A percentile compares a stretch with the other conserved stretches of the same genome.
Evolutionary conservation across 129 eudicot species (phyloP).

Genomic region (Deinandra increscens): DNA sequence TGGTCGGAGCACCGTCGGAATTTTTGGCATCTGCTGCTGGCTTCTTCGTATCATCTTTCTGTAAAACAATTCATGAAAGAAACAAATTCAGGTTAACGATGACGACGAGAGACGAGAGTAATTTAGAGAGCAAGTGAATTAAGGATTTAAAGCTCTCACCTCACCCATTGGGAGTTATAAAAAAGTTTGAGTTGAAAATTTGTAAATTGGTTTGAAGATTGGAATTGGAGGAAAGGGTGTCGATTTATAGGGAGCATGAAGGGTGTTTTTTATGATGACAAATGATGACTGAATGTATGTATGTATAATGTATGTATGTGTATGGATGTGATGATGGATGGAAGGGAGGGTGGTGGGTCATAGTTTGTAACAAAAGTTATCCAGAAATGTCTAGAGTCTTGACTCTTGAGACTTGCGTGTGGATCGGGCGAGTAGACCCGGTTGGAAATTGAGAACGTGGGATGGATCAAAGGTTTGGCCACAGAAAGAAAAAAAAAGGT

Average conservation of each 20-base stretch:
- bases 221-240: constrained; percentile 44
- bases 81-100: neutral
- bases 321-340: neutral
- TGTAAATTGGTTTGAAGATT: constrained; percentile 31
- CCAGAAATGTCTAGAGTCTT: neutral
- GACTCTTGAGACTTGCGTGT: constrained; percentile 8
- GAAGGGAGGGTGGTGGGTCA: neutral
- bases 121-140: neutral
- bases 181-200: constrained; percentile 10
- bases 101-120: too few species aligned
- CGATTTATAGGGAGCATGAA: constrained; percentile 36
- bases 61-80: constrained; percentile 14
- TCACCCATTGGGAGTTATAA: constrained; percentile 40
- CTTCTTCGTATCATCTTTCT: constrained; percentile 48
- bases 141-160: constrained; percentile 30
- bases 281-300: constrained; percentile 10
- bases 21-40: constrained; percentile 31
- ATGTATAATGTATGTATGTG: constrained; percentile 25
- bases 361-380: neutral
- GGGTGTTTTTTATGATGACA: neutral
- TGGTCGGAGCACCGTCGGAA: constrained; percentile 29
- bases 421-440: constrained; percentile 2
- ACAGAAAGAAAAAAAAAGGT: neutral
- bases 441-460: neutral
- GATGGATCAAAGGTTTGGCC: constrained; percentile 13